Conservation (phyloP, 768 basidiomycete species). For the Russula vinacea region DNA sequence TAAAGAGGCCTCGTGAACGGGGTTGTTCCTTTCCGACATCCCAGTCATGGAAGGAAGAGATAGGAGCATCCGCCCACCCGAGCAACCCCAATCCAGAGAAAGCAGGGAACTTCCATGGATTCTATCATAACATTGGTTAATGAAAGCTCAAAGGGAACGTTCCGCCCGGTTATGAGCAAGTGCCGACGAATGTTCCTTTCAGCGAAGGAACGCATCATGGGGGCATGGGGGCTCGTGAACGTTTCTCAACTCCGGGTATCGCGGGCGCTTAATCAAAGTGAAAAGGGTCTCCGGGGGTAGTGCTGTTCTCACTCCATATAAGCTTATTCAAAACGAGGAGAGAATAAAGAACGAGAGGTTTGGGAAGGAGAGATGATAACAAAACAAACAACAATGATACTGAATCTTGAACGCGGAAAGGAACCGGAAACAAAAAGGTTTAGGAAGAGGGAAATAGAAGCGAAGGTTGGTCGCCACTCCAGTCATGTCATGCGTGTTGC, state of each 20-base stretch:
- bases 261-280: constrained; percentile 18
- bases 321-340: not conserved
- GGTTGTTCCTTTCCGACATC: not conserved
- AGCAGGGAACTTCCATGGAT: constrained; percentile 10
- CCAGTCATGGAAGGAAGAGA: constrained; percentile 9
- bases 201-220: constrained; percentile 3
- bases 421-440: constrained; percentile 19
- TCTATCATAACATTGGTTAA: constrained; percentile 1
- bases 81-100: not conserved
- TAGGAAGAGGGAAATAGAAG: not conserved
- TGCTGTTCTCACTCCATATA: not conserved
- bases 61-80: not conserved
- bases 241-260: constrained; percentile 18
- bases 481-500: not conserved
- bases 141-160: constrained; percentile 15
- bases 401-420: constrained; percentile 11
- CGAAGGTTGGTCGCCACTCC: not conserved
- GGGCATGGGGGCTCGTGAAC: not conserved
- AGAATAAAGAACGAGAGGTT: not conserved
- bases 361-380: not conserved
- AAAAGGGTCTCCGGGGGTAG: constrained; percentile 14
- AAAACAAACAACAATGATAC: not conserved
- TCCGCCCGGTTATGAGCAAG: constrained; percentile 19
- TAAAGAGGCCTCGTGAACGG: constrained; percentile 5
- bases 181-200: constrained; percentile 22